These are phyloP conservation scores for Elaeis oleifera DNA, from an alignment of 202 grass and related monocot genomes.

Conservation along the genomic window DNA sequence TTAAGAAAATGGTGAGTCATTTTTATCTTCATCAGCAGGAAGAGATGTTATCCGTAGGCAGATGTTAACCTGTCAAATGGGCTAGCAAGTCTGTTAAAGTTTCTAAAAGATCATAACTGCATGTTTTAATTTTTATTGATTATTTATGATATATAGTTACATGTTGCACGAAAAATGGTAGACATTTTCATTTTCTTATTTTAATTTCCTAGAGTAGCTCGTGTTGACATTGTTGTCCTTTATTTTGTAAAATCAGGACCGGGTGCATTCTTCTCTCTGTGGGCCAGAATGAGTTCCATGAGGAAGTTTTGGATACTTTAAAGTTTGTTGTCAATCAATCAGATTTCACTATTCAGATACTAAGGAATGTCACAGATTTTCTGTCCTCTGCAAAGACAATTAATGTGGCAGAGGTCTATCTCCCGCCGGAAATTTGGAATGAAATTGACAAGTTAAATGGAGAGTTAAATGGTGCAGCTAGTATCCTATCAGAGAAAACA, in stretches of 20 bases:
- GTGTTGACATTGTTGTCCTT: neutral
- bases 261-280: conserved; percentile 64
- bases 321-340: conserved; percentile 95
- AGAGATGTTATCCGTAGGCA: too few relatives aligned
- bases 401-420: conserved; percentile 65
- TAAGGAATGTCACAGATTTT: conserved; percentile 87
- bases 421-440: conserved; percentile 67
- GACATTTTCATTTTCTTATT: too few relatives aligned
- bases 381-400: conserved; percentile 67
- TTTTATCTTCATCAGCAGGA: too few relatives aligned
- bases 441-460: conserved; percentile 75
- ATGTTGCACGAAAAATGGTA: too few relatives aligned
- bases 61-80: too few relatives aligned
- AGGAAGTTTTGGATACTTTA: conserved; percentile 52
- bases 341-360: conserved; percentile 78
- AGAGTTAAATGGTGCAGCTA: conserved; percentile 58
- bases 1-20: too few relatives aligned
- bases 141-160: neutral
- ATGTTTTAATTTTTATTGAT: neutral
- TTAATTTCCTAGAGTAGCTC: too few relatives aligned
- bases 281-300: conserved; percentile 61
- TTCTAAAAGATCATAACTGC: too few relatives aligned
- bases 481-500: conserved; percentile 71
- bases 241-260: conserved; percentile 30
- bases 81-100: too few relatives aligned